phyloP scores from a whole-genome alignment of 2,329 filamentous ascomycete genomes.

The Xylaria digitata region DNA sequence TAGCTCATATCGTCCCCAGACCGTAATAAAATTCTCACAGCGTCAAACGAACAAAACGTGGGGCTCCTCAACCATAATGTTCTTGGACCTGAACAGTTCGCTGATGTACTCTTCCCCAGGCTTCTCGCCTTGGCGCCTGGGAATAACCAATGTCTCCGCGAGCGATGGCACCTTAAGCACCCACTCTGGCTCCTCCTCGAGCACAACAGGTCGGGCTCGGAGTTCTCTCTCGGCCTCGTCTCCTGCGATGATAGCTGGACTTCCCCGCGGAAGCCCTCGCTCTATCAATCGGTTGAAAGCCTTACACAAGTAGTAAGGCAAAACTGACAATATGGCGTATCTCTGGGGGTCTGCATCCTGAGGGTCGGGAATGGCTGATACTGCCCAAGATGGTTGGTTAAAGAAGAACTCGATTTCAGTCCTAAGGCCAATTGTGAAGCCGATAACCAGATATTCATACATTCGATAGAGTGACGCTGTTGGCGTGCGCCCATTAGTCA shows the following conservation, averaged over 20 bases:
- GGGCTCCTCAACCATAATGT: slow-evolving; percentile 29
- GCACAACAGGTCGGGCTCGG: slow-evolving; percentile 13
- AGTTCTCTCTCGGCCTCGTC: slow-evolving; percentile 12
- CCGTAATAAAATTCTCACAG: too few species aligned
- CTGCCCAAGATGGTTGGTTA: slow-evolving; percentile 33
- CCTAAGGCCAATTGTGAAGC: slow-evolving; percentile 26
- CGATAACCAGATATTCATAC: slow-evolving; percentile 30
- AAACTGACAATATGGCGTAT: slow-evolving; percentile 32
- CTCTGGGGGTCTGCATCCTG: slow-evolving; percentile 31
- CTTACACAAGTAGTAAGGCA: slow-evolving; percentile 32
- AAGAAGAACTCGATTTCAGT: slow-evolving; percentile 38
- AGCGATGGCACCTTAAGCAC: slow-evolving; percentile 20
- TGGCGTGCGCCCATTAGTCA: too few species aligned
- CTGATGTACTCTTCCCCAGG: slow-evolving; percentile 18
- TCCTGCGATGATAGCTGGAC: slow-evolving; percentile 29
- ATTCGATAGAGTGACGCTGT: slow-evolving; percentile 24
- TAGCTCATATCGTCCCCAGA: too few species aligned
- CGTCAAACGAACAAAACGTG: slow-evolving; percentile 31
- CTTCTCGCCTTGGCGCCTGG: slow-evolving; percentile 5
- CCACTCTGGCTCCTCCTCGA: slow-evolving; percentile 31
- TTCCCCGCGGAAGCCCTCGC: slow-evolving; percentile 31
- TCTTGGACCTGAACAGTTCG: slow-evolving; percentile 25
- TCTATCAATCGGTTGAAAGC: slow-evolving; percentile 36
- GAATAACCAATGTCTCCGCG: slow-evolving; percentile 20
- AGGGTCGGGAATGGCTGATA: slow-evolving; percentile 31